phyloP scores from a whole-genome alignment of 140 eudicot species.

The Senecio squalidus region DNA sequence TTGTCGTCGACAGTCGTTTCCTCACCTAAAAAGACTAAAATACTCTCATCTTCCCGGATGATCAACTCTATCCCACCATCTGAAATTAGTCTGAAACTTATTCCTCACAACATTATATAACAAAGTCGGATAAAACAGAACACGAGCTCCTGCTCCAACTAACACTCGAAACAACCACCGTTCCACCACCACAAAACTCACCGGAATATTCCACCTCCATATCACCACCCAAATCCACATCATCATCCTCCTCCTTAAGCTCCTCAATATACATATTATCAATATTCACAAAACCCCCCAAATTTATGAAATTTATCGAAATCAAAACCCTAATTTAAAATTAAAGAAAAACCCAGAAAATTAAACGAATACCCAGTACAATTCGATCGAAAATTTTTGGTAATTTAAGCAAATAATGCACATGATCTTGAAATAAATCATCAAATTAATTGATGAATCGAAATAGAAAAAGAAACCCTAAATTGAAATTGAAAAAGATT shows the following conservation, averaged over 20 bases:
- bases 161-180: slow-evolving; percentile 40
- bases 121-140: slow-evolving; percentile 76
- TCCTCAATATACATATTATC: slow-evolving; percentile 74
- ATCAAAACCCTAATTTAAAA: not conserved
- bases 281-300: not conserved
- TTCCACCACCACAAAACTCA: slow-evolving; percentile 22
- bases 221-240: slow-evolving; percentile 19
- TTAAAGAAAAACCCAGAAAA: not conserved
- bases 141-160: slow-evolving; percentile 90
- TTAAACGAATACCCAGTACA: not conserved
- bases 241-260: slow-evolving; percentile 42
- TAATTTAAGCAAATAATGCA: not conserved
- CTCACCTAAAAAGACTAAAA: no score
- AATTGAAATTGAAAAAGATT: not conserved
- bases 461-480: no score
- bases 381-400: no score
- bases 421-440: no score
- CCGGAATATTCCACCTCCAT: no score
- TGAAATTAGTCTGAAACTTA: slow-evolving; percentile 61
- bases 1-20: no score
- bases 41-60: no score
- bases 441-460: no score
- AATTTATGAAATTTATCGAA: no score
- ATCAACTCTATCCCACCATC: slow-evolving; percentile 87
- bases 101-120: slow-evolving; percentile 66